Evolutionary conservation across 805 yeast genomes (phyloP), one percentile per base, ranked within the genome.

Genomic region (Debaryomyces prosopidis): DNA sequence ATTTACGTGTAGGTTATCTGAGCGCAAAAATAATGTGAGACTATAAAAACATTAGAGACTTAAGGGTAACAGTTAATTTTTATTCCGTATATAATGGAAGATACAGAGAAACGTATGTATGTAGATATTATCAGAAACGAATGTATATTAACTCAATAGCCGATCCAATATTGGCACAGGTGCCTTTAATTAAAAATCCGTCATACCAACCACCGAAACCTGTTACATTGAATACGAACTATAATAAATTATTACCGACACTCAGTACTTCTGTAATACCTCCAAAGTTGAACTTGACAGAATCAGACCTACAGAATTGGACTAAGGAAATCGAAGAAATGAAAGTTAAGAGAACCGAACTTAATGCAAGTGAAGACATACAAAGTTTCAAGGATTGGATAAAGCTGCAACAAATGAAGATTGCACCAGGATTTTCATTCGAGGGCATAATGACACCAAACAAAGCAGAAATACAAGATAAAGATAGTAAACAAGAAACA

Each of bases 181-280:
- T 82, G 0, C 86, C 87, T 0, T 68, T 82, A 33, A 73, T 79
- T 12, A 66, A 75, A 32, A 79, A 81, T 45, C 85, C 82, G 3
- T 63, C 65, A 19, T 72, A 63, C 49, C 75, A 70, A 44, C 79
- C 82, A 1, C 85, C 87, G 14, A 76, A 71, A 47, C 77, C 85
- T 0, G 72, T 81, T 11, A 73, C 80, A 5, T 65, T 82, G 31
- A 79, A 82, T 31, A 60, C 72, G 27, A 75, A 75, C 49, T 82
- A 76, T 58, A 64, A 61, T 14, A 67, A 67, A 47, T 51, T 72
- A 18, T 53, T 71, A 17, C 69, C 75, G 3, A 60, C 67, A 16
- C 48, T 72, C 16, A 49, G 67, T 7, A 56, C 44, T 5, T 59
- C 68, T 1, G 67, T 66, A 18, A 51, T 67, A 12, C 76, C 77